Evolutionary conservation across 1,139 yeast genomes (phyloP), one percentile per base, ranked within the genome.

Genomic region (Taphrina wiesneri): DNA sequence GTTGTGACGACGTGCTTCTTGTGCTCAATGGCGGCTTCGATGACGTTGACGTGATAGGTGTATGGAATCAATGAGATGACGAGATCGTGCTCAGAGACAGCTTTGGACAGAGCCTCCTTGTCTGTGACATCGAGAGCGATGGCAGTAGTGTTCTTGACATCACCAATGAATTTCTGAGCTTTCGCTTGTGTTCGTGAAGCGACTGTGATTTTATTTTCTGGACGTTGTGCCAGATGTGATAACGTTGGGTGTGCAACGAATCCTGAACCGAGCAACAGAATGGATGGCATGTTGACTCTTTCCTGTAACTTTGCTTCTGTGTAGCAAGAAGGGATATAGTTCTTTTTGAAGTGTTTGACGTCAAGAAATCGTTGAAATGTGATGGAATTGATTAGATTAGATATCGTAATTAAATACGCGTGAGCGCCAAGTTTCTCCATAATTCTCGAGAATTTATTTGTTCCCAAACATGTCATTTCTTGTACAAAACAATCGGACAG

Each of bases 171-270:
- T 69, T 82, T 88, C 80, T 91, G 77, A 69, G 99, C 99, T 76
- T 90, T 89, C 65, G 83, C 81, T 70, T 92, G 81, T 56, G 97
- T 91, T 83, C 99, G 88, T 78, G 97, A 91, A 66, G 95, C 96
- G 72, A 93, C 98, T 56, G 98, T 93, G 72, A 93, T 96, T 76
- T 88, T 85, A 73, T 91, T 85, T 73, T 84, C 90, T 69, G 86
- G 84, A 71, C 93, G 87, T 70, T 84, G 83, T 57, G 96, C 82
- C 72, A 93, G 85, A 73, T 90, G 87, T 77, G 93, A 98, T 69
- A 93, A 97, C 67, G 97, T 93, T 75, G 99, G 99, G 80, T 93
- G 90, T 72, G 99, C 97, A 72, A 93, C 99, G 75, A 93, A 93
- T 72, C 99, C 99, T 57, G 98, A 91, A 72, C 64, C 64, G 41